Evolutionary conservation across 2,329 filamentous ascomycete genomes (phyloP).

Genomic region (Cephalotrichum gorgonifer): DNA sequence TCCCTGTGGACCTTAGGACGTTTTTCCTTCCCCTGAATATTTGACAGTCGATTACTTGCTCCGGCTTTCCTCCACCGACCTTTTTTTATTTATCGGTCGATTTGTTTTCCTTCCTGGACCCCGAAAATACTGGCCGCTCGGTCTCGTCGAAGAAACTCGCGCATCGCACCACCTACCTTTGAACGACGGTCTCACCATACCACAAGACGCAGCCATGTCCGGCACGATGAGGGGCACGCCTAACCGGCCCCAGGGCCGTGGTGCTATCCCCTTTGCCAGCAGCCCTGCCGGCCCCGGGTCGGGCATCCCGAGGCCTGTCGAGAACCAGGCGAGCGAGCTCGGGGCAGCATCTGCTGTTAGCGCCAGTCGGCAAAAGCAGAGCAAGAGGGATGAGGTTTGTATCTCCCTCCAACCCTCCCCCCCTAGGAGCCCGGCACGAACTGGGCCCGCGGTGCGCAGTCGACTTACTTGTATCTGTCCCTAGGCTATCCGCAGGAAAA

Average conservation of each 20-base stretch:
- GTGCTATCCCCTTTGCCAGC: conserved; percentile 48
- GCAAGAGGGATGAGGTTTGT: conserved; percentile 94
- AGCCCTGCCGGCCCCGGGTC: conserved; percentile 44
- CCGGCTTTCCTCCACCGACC: not conserved
- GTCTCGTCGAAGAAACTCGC: not conserved
- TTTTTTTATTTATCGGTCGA: not conserved
- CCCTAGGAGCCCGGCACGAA: too few species aligned
- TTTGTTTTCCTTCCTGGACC: not conserved
- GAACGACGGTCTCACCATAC: not conserved
- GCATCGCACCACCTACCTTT: not conserved
- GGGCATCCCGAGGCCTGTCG: conserved; percentile 61
- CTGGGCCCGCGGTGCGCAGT: not conserved
- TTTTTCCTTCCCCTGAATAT: too few species aligned
- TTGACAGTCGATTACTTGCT: too few species aligned
- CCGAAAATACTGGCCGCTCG: not conserved
- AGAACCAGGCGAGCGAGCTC: conserved; percentile 43
- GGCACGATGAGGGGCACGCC: conserved; percentile 63
- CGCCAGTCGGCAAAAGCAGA: conserved; percentile 91
- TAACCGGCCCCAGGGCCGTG: conserved; percentile 48
- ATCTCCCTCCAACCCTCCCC: not conserved
- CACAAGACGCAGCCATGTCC: conserved; percentile 31
- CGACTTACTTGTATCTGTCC: not conserved
- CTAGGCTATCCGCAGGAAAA: conserved; percentile 90
- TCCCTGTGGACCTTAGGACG: too few species aligned
- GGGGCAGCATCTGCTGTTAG: conserved; percentile 61